phyloP scores from a whole-genome alignment of 164 flowering plant species.

The Stephania japonica region DNA sequence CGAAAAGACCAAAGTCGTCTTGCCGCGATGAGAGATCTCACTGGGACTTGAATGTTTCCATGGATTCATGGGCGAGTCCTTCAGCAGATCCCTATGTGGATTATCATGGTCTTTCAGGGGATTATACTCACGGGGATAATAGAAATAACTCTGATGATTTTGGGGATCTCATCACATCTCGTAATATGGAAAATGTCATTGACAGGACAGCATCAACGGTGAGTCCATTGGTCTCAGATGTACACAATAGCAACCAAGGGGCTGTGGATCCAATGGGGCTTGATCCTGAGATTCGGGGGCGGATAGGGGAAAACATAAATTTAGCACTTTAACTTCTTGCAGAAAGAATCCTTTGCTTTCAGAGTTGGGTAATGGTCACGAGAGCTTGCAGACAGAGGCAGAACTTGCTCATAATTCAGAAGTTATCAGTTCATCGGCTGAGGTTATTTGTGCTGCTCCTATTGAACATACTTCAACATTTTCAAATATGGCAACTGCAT shows the following conservation, averaged over 20 bases:
- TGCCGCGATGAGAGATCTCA: conserved; percentile 40
- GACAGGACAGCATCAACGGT: conserved; percentile 4
- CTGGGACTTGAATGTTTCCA: conserved; percentile 63
- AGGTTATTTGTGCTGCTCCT: conserved; percentile 3
- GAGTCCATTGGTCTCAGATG: background rate
- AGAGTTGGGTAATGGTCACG: conserved; percentile 6
- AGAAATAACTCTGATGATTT: conserved; percentile 6
- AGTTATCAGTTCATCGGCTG: background rate
- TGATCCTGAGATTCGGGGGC: conserved; percentile 1
- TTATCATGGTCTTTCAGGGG: conserved; percentile 12
- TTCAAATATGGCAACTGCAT: background rate
- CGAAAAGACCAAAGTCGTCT: conserved; percentile 10
- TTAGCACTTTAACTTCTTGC: conserved; percentile 6
- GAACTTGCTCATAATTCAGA: conserved; percentile 11
- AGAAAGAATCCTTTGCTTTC: background rate
- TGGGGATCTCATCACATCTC: conserved; percentile 14
- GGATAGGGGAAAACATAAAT: conserved; percentile 2
- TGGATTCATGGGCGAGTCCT: conserved; percentile 64
- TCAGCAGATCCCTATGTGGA: conserved; percentile 22
- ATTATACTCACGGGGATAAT: conserved; percentile 7
- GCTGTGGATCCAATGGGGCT: conserved; percentile 1
- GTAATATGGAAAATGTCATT: conserved; percentile 1
- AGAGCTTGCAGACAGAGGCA: conserved; percentile 2
- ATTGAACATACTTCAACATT: conserved; percentile 8
- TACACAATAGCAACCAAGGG: background rate